Percentiles rank a stretch among this genome's conserved stretches.
phyloP scores from a whole-genome alignment of 257 asterid species.

The Orobanche coerulescens region DNA sequence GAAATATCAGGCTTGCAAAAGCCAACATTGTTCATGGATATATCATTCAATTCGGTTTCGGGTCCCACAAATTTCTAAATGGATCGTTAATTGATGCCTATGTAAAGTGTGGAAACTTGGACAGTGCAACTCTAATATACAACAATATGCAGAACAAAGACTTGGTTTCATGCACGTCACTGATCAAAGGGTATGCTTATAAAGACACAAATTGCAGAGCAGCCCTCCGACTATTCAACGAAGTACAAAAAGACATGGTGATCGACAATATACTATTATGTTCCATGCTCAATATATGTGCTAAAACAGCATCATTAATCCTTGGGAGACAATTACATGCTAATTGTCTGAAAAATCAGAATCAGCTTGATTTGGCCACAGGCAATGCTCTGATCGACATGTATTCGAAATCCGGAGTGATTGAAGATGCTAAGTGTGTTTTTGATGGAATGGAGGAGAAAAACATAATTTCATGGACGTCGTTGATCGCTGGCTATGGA shows the following conservation, averaged over 20 bases:
- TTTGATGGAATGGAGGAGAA: constrained; percentile 40
- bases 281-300: constrained; percentile 46
- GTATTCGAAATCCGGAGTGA: constrained; percentile 58
- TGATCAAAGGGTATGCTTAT: constrained; percentile 44
- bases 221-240: constrained; percentile 33
- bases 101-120: constrained; percentile 38
- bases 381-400: constrained; percentile 49
- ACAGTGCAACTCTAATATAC: constrained; percentile 35
- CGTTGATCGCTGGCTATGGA: constrained; percentile 45
- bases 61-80: constrained; percentile 22
- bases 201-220: constrained; percentile 26
- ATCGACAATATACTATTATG: constrained; percentile 34
- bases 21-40: constrained; percentile 36
- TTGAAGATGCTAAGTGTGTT: constrained; percentile 37
- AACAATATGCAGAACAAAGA: constrained; percentile 36
- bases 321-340: constrained; percentile 45
- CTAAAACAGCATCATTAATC: constrained; percentile 34
- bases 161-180: constrained; percentile 43
- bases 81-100: constrained; percentile 46
- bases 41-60: constrained; percentile 36
- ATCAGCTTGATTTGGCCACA: constrained; percentile 26
- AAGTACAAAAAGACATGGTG: constrained; percentile 23
- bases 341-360: constrained; percentile 27
- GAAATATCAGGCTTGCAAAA: constrained; percentile 22
- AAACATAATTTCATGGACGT: constrained; percentile 54